These are phyloP conservation scores for Benincasa hispida DNA, from an alignment of 306 rosid genomes.

Conservation along the genomic window DNA sequence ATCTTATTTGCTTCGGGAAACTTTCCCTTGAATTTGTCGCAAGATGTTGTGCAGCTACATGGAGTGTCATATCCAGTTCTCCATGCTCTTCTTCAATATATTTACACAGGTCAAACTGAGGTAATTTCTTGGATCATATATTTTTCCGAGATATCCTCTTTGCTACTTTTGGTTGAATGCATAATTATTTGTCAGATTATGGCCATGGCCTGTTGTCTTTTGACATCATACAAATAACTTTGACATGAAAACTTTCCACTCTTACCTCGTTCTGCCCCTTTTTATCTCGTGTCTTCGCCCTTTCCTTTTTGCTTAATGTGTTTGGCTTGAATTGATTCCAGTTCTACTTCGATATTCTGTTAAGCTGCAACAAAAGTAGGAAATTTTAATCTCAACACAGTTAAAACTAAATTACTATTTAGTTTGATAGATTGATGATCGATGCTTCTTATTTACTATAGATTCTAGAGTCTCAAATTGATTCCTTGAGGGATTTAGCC, in stretches of 20 bases:
- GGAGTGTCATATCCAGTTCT: conserved; percentile 42
- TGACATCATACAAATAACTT: background rate
- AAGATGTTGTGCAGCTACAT: conserved; percentile 38
- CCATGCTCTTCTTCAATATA: conserved; percentile 67
- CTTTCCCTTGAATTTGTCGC: conserved; percentile 34
- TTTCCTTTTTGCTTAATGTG: background rate
- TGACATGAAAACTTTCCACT: background rate
- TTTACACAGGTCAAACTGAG: conserved; percentile 79
- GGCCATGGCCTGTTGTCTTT: background rate
- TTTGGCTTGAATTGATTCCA: background rate
- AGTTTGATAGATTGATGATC: conserved; percentile 6
- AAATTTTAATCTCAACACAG: background rate
- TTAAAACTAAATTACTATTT: background rate
- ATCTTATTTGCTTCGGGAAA: conserved; percentile 65
- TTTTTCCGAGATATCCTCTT: background rate
- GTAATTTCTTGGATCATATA: conserved; percentile 12
- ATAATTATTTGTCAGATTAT: background rate
- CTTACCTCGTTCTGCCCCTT: background rate
- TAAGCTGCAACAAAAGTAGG: background rate
- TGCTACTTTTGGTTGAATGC: background rate
- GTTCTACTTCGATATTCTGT: background rate
- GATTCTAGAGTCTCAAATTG: conserved; percentile 57
- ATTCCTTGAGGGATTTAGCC: conserved; percentile 58
- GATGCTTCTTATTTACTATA: conserved; percentile 23
- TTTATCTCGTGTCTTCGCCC: background rate